phyloP scores from a whole-genome alignment of 225 moss, liverwort and hornwort species.

The Straminergon stramineum region DNA sequence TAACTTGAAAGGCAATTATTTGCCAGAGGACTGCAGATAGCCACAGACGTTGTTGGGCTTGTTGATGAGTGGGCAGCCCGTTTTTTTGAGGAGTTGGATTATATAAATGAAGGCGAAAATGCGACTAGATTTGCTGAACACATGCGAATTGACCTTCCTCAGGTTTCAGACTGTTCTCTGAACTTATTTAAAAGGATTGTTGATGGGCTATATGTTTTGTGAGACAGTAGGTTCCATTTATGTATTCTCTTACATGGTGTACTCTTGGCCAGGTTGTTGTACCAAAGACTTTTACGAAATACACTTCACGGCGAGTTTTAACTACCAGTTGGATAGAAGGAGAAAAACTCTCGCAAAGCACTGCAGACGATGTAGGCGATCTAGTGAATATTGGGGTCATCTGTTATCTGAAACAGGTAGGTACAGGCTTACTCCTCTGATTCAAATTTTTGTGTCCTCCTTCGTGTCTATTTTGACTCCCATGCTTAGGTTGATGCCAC shows the following conservation, averaged over 20 bases:
- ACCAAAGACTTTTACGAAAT: slow-evolving; percentile 73
- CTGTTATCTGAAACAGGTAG: slow-evolving; percentile 93
- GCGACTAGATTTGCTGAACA: slow-evolving; percentile 81
- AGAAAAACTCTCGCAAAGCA: slow-evolving; percentile 93
- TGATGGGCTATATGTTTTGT: background rate
- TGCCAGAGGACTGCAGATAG: slow-evolving; percentile 63
- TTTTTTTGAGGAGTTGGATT: slow-evolving; percentile 97
- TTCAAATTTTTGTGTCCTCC: background rate
- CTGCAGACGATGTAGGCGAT: slow-evolving; percentile 87
- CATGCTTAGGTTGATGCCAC: background rate
- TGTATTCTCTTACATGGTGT: background rate
- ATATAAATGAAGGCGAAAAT: slow-evolving; percentile 87
- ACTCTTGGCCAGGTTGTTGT: slow-evolving; percentile 61
- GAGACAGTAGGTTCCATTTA: background rate
- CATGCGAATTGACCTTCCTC: slow-evolving; percentile 90
- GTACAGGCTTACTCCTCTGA: background rate
- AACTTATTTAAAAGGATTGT: background rate
- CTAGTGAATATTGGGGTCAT: slow-evolving; percentile 96
- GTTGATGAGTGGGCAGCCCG: slow-evolving; percentile 97
- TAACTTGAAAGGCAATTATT: slow-evolving; percentile 16
- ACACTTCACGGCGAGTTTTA: slow-evolving; percentile 88
- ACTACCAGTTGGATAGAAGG: slow-evolving; percentile 99
- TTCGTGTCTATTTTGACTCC: background rate
- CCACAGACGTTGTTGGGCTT: slow-evolving; percentile 93
- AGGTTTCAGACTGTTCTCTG: slow-evolving; percentile 27